These are phyloP conservation scores for Stylonectria norvegica DNA, from an alignment of 2,329 filamentous ascomycete genomes.

Conservation along the genomic window DNA sequence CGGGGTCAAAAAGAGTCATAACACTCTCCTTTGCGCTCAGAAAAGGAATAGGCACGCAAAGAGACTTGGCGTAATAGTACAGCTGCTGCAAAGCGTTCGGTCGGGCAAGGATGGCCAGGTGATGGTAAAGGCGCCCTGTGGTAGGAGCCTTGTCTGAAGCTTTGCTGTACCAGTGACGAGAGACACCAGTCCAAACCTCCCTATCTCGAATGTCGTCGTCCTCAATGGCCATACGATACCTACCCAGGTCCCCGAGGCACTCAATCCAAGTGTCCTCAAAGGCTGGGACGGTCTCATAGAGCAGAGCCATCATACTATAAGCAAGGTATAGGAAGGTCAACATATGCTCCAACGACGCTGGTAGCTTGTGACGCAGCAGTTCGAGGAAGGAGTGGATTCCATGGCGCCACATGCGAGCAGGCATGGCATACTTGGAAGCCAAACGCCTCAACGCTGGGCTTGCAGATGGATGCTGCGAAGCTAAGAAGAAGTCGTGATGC, in stretches of 20 bases:
- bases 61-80: slow-evolving; percentile 67
- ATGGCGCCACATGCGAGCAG: slow-evolving; percentile 89
- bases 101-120: slow-evolving; percentile 74
- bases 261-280: slow-evolving; percentile 94
- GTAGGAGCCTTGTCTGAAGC: slow-evolving; percentile 73
- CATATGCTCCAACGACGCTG: slow-evolving; percentile 82
- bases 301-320: slow-evolving; percentile 83
- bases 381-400: slow-evolving; percentile 86
- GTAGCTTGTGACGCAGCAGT: slow-evolving; percentile 68
- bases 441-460: slow-evolving; percentile 63
- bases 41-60: slow-evolving; percentile 68
- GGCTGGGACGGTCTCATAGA: slow-evolving; percentile 78
- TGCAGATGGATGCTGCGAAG: slow-evolving; percentile 79
- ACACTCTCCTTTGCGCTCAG: slow-evolving; percentile 65
- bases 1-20: slow-evolving; percentile 63
- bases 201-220: slow-evolving; percentile 71
- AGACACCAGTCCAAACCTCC: slow-evolving; percentile 78
- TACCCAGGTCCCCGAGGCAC: slow-evolving; percentile 79
- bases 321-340: slow-evolving; percentile 83
- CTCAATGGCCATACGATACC: slow-evolving; percentile 88
- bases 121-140: slow-evolving; percentile 80
- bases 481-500: slow-evolving; percentile 82
- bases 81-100: slow-evolving; percentile 69
- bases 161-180: slow-evolving; percentile 78
- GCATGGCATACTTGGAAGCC: slow-evolving; percentile 83